phyloP scores from a whole-genome alignment of 2,329 filamentous ascomycete species.

The Fusarium staphyleae region DNA sequence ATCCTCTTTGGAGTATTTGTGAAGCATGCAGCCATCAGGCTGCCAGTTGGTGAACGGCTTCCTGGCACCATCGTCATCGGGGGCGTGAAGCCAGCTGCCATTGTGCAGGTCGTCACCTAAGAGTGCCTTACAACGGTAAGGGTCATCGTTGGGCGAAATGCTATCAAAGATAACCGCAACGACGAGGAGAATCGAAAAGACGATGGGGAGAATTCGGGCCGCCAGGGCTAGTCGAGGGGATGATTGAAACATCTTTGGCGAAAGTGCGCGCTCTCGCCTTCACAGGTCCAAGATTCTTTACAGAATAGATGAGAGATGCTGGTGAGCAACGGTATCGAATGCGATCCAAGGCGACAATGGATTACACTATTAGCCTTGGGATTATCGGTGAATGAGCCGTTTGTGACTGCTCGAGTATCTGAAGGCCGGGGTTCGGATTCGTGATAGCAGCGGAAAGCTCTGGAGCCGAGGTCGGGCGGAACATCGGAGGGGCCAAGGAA shows the following conservation, averaged over 20 bases:
- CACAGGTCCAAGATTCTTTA: too few species aligned
- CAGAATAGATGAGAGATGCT: too few species aligned
- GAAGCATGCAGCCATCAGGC: constrained; percentile 65
- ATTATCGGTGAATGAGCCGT: too few species aligned
- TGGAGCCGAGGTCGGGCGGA: too few species aligned
- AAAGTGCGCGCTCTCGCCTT: neutral
- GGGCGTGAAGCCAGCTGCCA: constrained; percentile 57
- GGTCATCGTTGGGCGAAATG: constrained; percentile 47
- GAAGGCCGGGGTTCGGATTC: too few species aligned
- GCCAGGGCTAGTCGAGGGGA: constrained; percentile 14
- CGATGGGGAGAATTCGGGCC: constrained; percentile 27
- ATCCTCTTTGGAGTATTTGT: constrained; percentile 60
- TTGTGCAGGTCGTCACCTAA: constrained; percentile 46
- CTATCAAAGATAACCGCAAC: constrained; percentile 22
- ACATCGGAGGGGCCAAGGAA: too few species aligned
- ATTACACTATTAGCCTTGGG: too few species aligned
- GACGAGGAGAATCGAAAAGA: constrained; percentile 31
- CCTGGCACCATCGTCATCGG: constrained; percentile 39
- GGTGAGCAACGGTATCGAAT: too few species aligned
- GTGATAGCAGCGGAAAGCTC: too few species aligned
- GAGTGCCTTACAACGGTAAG: constrained; percentile 61
- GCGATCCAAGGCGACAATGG: too few species aligned
- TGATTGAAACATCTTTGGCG: constrained; percentile 20
- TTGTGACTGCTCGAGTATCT: too few species aligned
- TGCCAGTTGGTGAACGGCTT: constrained; percentile 61